Base-by-base conservation (phyloP, 129 eudicot genomes). In the Centrapalus pauciflorus region DNA sequence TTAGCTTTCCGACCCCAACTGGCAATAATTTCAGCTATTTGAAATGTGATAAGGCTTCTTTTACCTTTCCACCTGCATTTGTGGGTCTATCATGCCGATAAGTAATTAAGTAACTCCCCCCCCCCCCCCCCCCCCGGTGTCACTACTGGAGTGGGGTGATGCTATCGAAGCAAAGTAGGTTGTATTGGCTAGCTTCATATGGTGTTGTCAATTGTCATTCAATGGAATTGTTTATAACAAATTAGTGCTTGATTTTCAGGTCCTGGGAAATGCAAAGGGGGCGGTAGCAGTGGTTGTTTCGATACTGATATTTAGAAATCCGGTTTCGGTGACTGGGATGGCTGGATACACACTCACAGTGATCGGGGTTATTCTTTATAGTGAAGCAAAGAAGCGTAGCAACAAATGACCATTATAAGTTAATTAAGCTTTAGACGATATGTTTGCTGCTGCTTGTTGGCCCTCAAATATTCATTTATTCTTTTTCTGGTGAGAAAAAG, bases 221-320 rank as follows among this genome's bases (percentile, higher is more conserved):
- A 43, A 26, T 19, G 37, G 8, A 25, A n/a, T 23, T 71, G 68
- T 7, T 26, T 23, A n/a, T 70, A 43, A 30, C 45, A 29, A 70
- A 16, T 50, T 24, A 20, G 46, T 55, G 63, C 20, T 26, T 27
- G 55, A 30, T 33, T 74, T 55, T 19, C 81, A 89, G 96, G 96
- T 89, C 28, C 80, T 93, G 28, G 98, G 98, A 48, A 93, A 93
- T 34, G 98, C 98, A 8, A 93, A 93, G 73, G 96, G 96, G 34
- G 98, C 98, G 4, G 98, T 88, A 13, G 98, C 98, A 24, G 98
- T 90, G 61, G 92, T 93, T 16, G 80, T 93, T 70, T 93, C 98
- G 21, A 90, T 93, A 40, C 69, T 93, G 59, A 85, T 93, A 4
- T 93, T 93, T 29, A 77, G 79, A 76, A 93, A 93, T 66, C 98